A percentile compares a stretch with the other conserved stretches of the same genome.
Evolutionary conservation across 2,329 filamentous ascomycete genomes (phyloP).

Genomic region (Neonectria neomacrospora): DNA sequence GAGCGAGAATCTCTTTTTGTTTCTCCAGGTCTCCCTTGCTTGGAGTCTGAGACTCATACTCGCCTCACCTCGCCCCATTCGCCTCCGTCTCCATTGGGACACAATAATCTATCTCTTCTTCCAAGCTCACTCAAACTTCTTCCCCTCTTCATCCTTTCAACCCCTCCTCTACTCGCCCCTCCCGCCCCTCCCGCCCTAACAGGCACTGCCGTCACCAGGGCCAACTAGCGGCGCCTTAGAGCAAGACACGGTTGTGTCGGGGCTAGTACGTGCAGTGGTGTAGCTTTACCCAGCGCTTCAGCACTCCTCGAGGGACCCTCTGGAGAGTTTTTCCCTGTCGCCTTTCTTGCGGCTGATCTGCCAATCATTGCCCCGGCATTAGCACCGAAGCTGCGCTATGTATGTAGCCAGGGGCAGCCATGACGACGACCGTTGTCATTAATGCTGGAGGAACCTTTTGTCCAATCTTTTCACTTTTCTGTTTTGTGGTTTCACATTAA

Average conservation of each 20-base stretch:
- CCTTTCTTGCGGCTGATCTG: slow-evolving; percentile 21
- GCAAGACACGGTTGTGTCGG: slow-evolving; percentile 29
- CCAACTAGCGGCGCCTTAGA: slow-evolving; percentile 42
- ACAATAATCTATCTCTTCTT: slow-evolving; percentile 1
- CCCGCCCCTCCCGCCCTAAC: slow-evolving; percentile 21
- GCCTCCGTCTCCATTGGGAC: slow-evolving; percentile 1
- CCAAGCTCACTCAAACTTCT: slow-evolving; percentile 13
- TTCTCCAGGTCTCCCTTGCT: not conserved
- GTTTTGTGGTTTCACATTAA: slow-evolving; percentile 7
- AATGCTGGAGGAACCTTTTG: not conserved
- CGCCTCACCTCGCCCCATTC: slow-evolving; percentile 9
- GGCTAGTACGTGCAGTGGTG: slow-evolving; percentile 7
- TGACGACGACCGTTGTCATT: slow-evolving; percentile 5
- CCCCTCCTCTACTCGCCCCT: slow-evolving; percentile 33
- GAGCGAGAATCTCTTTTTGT: not conserved
- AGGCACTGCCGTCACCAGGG: slow-evolving; percentile 42
- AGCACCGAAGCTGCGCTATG: slow-evolving; percentile 16
- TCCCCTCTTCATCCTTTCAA: slow-evolving; percentile 1
- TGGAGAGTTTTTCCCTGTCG: slow-evolving; percentile 17
- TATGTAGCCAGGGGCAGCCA: slow-evolving; percentile 12
- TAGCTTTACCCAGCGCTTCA: not conserved
- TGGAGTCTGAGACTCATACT: slow-evolving; percentile 2
- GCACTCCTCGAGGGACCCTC: slow-evolving; percentile 30
- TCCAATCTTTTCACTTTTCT: not conserved
- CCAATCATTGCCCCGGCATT: slow-evolving; percentile 41